Evolutionary conservation across 331 rosid genomes (phyloP).

Genomic region (Phaseolus coccineus): DNA sequence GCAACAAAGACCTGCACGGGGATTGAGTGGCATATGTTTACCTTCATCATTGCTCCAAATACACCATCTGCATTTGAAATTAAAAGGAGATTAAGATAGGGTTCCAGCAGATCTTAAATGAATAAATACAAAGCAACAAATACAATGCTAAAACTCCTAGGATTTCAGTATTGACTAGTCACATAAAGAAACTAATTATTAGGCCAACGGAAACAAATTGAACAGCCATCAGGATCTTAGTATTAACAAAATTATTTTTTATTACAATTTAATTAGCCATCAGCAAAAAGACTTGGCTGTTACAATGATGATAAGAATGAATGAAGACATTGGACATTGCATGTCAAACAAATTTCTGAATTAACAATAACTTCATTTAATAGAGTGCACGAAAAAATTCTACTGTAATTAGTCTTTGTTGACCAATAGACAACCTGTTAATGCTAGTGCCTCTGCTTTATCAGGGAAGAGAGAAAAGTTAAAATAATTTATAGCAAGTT

Average conservation of each 20-base stretch:
- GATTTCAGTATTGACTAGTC: constrained; percentile 16
- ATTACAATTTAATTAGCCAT: constrained; percentile 9
- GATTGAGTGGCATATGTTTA: constrained; percentile 28
- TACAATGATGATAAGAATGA: constrained; percentile 19
- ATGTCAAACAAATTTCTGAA: constrained; percentile 14
- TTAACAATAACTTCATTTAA: constrained; percentile 11
- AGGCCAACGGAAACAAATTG: constrained; percentile 1
- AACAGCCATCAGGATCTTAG: constrained; percentile 5
- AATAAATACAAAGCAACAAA: constrained; percentile 11
- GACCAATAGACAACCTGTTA: constrained; percentile 23
- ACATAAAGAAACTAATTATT: not conserved
- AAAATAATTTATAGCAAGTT: constrained; percentile 3
- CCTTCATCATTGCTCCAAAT: constrained; percentile 99
- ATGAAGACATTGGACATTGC: not conserved
- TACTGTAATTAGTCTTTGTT: constrained; percentile 5
- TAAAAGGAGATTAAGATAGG: not conserved
- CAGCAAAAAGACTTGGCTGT: constrained; percentile 14
- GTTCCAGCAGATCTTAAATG: constrained; percentile 26
- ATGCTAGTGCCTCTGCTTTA: not conserved
- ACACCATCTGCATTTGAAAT: constrained; percentile 73
- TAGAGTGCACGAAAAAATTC: constrained; percentile 26
- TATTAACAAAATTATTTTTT: not conserved
- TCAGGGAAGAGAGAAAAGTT: not conserved
- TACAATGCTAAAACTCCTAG: constrained; percentile 8
- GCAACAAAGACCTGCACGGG: not conserved